Base-by-base conservation (phyloP, 768 basidiomycete species). In the Trametes maxima region DNA sequence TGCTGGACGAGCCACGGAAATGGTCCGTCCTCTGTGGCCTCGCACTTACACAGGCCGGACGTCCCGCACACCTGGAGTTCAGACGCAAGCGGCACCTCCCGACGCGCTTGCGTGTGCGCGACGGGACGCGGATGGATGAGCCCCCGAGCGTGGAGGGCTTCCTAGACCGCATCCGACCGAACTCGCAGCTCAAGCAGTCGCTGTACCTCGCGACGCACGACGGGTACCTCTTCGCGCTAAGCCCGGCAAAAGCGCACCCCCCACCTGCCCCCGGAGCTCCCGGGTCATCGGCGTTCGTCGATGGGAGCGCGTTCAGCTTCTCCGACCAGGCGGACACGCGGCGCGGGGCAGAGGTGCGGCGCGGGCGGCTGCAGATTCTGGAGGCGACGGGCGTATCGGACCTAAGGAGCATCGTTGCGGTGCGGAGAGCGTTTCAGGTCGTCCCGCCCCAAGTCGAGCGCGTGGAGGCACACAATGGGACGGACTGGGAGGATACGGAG, bases 71-170 rank as follows among this genome's bases (percentile, higher is more conserved):
- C 22, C 83, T 90, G 16, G 93, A 97, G 69, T 75, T 97, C 45
- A 86, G 92, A 5, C 75, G 89, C 1, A 87, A 85, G 6, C 81
- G 86, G 53, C 95, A 98, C 72, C 79, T 76, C 22, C 82, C 87
- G 4, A 82, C 71, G 7, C 71, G 68, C 17, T 21, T 73, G 77
- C 77, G 70, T 77, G 72, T 74, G 68, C 75, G 77, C 48, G 78
- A 83, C 51, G 81, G 80, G 11, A 79, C 73, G 16, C 75, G 72
- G 39, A 69, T 95, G 17, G 74, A 82, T 36, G 92, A 95, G 67
- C 95, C 95, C 1, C 86, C 88, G 0, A 82, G 85, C 0, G 78
- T 96, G 48, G 95, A 98, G 74, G 95, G 95, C 2, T 97, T 91
- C 74, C 76, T 95, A 44, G 83, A 90, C 61, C 86, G 87, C 48